phyloP scores from a whole-genome alignment of 2,329 filamentous ascomycete species.

The Calonectria hawksworthii region DNA sequence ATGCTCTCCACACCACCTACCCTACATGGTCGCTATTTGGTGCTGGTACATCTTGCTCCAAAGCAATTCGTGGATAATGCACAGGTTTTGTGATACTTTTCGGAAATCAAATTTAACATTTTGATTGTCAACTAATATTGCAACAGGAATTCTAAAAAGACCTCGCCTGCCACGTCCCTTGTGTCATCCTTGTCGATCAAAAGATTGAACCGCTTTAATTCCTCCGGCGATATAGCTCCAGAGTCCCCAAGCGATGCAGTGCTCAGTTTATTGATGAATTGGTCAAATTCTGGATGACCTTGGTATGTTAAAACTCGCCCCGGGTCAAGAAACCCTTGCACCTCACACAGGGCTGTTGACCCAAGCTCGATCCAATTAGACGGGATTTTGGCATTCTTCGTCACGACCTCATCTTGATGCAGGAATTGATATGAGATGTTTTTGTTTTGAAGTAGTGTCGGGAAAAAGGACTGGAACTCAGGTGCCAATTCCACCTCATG shows the following conservation, averaged over 20 bases:
- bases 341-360: neutral
- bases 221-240: neutral
- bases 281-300: slow-evolving; percentile 4
- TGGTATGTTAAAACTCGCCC: neutral
- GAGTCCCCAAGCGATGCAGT: neutral
- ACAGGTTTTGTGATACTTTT: neutral
- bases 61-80: too few relatives aligned
- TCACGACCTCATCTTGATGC: neutral
- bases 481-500: neutral
- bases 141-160: neutral
- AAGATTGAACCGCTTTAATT: neutral
- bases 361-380: neutral
- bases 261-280: neutral
- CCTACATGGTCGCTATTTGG: too few relatives aligned
- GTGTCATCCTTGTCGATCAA: neutral
- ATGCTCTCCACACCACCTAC: too few relatives aligned
- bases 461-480: neutral
- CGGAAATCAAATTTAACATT: neutral
- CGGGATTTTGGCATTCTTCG: neutral
- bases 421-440: neutral
- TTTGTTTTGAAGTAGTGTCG: neutral
- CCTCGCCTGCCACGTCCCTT: neutral
- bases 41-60: too few relatives aligned
- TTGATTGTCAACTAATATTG: neutral
- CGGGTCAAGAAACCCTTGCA: neutral